Evolutionary conservation across 371 early-diverging fungal genomes (phyloP).

Genomic region (Lichtheimia ramosa): DNA sequence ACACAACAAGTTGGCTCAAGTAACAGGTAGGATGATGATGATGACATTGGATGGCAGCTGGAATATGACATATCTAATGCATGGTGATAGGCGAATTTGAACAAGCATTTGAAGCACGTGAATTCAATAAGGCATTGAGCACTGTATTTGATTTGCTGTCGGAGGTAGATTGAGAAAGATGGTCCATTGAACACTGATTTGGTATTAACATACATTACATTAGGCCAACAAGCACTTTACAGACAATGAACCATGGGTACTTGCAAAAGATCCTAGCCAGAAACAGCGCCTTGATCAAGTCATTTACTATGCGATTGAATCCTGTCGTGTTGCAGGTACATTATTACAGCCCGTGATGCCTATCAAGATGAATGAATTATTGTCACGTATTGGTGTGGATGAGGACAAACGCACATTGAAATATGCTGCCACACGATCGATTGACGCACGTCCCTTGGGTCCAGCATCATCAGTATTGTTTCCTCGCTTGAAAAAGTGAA

Average conservation of each 20-base stretch:
- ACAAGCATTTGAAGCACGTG: conserved; percentile 37
- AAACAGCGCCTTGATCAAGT: conserved; percentile 55
- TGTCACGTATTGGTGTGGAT: conserved; percentile 63
- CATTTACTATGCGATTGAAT: conserved; percentile 75
- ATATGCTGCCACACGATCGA: background rate
- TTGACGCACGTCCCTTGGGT: background rate
- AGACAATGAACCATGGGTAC: conserved; percentile 79
- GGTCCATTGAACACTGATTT: background rate
- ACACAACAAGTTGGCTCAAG: conserved; percentile 26
- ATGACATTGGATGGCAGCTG: too few relatives aligned
- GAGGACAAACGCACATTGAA: conserved; percentile 36
- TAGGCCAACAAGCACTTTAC: conserved; percentile 78
- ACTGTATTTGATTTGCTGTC: conserved; percentile 57
- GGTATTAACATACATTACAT: background rate
- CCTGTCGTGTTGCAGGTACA: conserved; percentile 73
- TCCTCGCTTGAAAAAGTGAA: conserved; percentile 6
- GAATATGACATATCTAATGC: too few relatives aligned
- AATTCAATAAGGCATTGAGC: conserved; percentile 55
- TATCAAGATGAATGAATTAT: conserved; percentile 59
- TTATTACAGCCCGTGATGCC: conserved; percentile 91
- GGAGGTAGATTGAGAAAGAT: conserved; percentile 33
- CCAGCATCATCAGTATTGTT: background rate
- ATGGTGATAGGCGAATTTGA: conserved; percentile 17
- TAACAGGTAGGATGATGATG: conserved; percentile 42
- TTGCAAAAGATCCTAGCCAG: conserved; percentile 44